phyloP scores from a whole-genome alignment of 148 eudicot genomes.

The Cornus florida region DNA sequence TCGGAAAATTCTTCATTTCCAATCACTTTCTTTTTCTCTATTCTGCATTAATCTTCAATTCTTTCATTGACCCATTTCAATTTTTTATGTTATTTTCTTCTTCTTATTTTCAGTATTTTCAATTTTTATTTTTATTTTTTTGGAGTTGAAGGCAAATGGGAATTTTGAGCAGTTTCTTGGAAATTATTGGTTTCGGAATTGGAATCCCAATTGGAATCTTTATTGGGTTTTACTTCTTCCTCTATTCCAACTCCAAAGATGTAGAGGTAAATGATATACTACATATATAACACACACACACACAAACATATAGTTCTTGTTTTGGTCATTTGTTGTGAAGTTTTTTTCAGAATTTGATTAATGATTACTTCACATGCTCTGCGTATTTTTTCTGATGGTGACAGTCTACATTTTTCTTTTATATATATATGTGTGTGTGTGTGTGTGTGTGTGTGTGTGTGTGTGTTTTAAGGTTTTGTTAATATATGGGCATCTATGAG shows the following conservation, averaged over 20 bases:
- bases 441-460: too few relatives aligned
- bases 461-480: too few relatives aligned
- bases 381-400: constrained; percentile 10
- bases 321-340: not conserved
- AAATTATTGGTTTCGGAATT: constrained; percentile 36
- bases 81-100: too few relatives aligned
- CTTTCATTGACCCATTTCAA: not conserved
- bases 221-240: constrained; percentile 37
- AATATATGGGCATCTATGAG: too few relatives aligned
- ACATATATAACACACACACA: not conserved
- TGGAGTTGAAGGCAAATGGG: constrained; percentile 25
- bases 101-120: not conserved
- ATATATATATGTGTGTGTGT: too few relatives aligned
- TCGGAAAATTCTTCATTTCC: not conserved
- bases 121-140: not conserved
- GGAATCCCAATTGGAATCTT: constrained; percentile 44
- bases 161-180: constrained; percentile 28
- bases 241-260: constrained; percentile 23
- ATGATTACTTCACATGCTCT: constrained; percentile 12
- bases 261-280: constrained; percentile 23
- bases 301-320: constrained; percentile 2
- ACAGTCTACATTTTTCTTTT: not conserved
- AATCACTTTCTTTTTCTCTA: not conserved
- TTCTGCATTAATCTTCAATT: not conserved
- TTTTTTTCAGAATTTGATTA: not conserved